Conservation (phyloP, 2,329 filamentous ascomycete genomes). For the Dactylonectria estremocensis region DNA sequence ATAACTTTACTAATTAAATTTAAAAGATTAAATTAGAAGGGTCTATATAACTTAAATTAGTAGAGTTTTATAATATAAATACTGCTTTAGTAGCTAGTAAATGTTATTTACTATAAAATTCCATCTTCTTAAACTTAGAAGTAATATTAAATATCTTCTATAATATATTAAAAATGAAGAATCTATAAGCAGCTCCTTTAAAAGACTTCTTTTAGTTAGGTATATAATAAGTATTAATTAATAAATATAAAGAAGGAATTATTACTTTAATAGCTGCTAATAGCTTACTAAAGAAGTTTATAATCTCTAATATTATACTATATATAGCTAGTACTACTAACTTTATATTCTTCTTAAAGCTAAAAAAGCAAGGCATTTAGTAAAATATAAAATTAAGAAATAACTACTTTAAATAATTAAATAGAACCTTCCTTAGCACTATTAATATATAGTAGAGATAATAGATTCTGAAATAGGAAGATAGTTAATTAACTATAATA, state of each 20-base stretch:
- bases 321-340: not conserved
- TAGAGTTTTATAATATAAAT: not conserved
- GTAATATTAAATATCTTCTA: not conserved
- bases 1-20: not conserved
- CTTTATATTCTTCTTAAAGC: not conserved
- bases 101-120: not conserved
- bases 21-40: not conserved
- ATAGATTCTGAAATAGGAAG: not conserved
- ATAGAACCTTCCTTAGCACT: not conserved
- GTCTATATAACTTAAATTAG: not conserved
- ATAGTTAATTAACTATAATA: too few relatives aligned
- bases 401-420: not conserved
- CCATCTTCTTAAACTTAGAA: not conserved
- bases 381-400: not conserved
- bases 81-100: not conserved
- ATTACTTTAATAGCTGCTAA: not conserved
- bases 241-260: not conserved
- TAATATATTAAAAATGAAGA: not conserved
- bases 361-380: not conserved
- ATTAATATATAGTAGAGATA: not conserved
- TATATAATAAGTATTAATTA: not conserved
- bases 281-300: not conserved
- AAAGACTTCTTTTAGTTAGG: not conserved
- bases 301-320: not conserved
- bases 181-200: not conserved